These are phyloP conservation scores for Fusarium sp. DNA, from an alignment of 2,329 filamentous ascomycete species.

Conservation along the genomic window DNA sequence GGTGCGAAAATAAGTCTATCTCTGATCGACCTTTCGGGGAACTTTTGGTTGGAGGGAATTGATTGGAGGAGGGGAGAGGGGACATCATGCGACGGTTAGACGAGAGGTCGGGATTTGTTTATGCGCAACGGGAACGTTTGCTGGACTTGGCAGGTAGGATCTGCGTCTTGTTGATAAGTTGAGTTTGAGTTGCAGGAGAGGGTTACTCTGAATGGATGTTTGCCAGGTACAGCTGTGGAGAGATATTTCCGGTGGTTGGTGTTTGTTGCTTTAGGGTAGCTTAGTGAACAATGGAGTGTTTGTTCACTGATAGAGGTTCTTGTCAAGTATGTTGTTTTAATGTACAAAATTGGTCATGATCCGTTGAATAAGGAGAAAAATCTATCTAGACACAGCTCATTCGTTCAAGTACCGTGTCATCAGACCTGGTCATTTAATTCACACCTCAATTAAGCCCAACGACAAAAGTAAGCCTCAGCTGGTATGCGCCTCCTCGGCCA, in stretches of 20 bases:
- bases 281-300: neutral
- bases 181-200: neutral
- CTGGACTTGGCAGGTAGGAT: neutral
- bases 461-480: neutral
- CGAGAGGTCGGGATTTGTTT: neutral
- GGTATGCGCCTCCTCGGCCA: neutral
- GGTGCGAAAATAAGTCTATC: constrained; percentile 11
- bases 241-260: neutral
- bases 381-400: neutral
- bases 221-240: neutral
- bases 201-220: neutral
- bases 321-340: neutral
- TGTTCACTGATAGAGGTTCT: neutral
- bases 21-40: constrained; percentile 8
- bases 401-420: neutral
- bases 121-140: constrained; percentile 1
- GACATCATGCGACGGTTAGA: constrained; percentile 12
- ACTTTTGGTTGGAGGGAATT: neutral
- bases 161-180: neutral
- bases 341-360: neutral
- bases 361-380: neutral
- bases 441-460: neutral
- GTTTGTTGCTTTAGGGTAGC: constrained; percentile 1
- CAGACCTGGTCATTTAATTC: neutral
- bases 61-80: constrained; percentile 26